Base-by-base conservation (phyloP, 169 alveolate species). In the Besnoitia besnoiti region DNA sequence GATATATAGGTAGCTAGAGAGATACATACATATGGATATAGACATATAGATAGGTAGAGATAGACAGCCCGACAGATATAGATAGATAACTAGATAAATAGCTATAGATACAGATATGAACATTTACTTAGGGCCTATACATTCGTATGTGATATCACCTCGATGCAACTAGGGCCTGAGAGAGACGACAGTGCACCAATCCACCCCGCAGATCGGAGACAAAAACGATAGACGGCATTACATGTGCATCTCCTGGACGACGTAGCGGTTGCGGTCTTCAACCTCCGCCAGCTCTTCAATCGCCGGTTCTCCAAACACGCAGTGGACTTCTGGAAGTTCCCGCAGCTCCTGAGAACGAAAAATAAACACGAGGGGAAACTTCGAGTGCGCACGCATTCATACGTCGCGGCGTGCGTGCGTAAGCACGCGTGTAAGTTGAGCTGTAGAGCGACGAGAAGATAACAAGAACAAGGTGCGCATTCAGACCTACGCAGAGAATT, bases 241-340 rank as follows among this genome's bases (percentile, higher is more conserved):
- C 92, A 87, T 21, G 85, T 87, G 67, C 47, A 87, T 44, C 8
- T 62, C 30, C n/a, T 62, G 50, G 10, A 75, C 84, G 33, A 87
- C 44, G 40, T 62, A 21, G 0, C 85, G 59, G 39, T 30, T 37
- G 14, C 61, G 62, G 0, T 39, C 37, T 73, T 87, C 85, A 27
- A 0, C 19, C 24, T 87, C 85, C 33, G 85, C 92, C 14, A 42
- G 49, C 0, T 87, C 85, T 27, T 44, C 46, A 46, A 87, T 59
- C n/a, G 85, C 77, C 14, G 84, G 92, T 24, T 42, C 77, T 27
- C 92, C 92, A 35, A 42, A 67, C n/a, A 87, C 73, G 47, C 92
- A 87, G 61, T 62, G 46, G 12, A 87, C 50, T 7, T 61, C 79
- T 0, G 92, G 92, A 42, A 87, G 30, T 0, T 39, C 61, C 2